Evolutionary conservation across 352 stramenopile genomes (phyloP).

Genomic region (Phytopythium helicoides): DNA sequence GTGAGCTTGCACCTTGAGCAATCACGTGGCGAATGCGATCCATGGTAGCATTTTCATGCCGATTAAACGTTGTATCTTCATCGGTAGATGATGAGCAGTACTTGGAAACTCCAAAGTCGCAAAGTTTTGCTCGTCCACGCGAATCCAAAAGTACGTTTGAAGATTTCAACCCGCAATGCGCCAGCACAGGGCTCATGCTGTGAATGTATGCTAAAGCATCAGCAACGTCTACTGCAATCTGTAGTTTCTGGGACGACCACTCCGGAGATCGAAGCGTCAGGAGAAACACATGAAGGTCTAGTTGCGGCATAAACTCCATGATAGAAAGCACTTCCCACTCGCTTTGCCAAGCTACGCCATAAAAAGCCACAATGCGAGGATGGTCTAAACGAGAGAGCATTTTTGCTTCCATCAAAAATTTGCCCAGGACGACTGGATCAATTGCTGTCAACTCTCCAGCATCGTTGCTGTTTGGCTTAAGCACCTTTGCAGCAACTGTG

Average conservation of each 20-base stretch:
- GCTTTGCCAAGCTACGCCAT: slow-evolving; percentile 37
- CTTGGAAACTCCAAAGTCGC: slow-evolving; percentile 26
- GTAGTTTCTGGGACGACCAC: slow-evolving; percentile 34
- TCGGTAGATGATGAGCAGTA: slow-evolving; percentile 1
- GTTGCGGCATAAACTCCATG: slow-evolving; percentile 46
- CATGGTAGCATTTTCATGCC: slow-evolving; percentile 7
- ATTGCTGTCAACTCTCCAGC: slow-evolving; percentile 17
- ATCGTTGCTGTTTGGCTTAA: slow-evolving; percentile 24
- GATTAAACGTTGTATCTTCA: neutral
- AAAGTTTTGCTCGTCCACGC: slow-evolving; percentile 20
- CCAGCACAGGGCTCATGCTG: slow-evolving; percentile 16
- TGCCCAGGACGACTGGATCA: slow-evolving; percentile 26
- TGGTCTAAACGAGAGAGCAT: slow-evolving; percentile 47
- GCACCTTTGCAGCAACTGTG: slow-evolving; percentile 33
- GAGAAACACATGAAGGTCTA: slow-evolving; percentile 28
- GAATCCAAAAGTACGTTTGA: slow-evolving; percentile 20
- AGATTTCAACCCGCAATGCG: slow-evolving; percentile 29
- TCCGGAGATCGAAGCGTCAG: slow-evolving; percentile 8
- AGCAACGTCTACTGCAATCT: slow-evolving; percentile 42
- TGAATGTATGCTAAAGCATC: slow-evolving; percentile 37
- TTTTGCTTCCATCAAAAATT: slow-evolving; percentile 53
- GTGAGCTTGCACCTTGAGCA: slow-evolving; percentile 7
- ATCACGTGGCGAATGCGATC: slow-evolving; percentile 19
- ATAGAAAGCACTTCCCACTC: slow-evolving; percentile 30
- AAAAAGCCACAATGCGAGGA: slow-evolving; percentile 49